Evolutionary conservation across 495 filamentous ascomycete genomes (phyloP), one percentile per base, ranked within the genome.

Genomic region (Cryomyces minteri): DNA sequence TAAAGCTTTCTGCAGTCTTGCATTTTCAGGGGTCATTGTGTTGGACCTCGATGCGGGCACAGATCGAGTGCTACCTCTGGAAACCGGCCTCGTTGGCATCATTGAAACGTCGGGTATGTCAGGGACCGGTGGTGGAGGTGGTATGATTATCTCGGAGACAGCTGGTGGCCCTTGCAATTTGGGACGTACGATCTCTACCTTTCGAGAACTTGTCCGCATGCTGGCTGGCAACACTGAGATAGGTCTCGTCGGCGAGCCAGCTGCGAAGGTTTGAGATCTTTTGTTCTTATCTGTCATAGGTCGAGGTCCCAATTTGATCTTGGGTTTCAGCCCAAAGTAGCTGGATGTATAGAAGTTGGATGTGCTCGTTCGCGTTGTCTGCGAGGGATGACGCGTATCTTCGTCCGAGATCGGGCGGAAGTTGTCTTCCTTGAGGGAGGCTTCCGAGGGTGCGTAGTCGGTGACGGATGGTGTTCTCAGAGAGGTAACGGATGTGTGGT

Each of bases 1-100:
- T 59, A 95, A 69, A 5, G 90, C 88, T 65, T 88, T 94, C 84
- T 93, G 83, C 48, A 98, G 66, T 50, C 87, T 73, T 52, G 82
- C 75, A 59, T 94, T 94, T 58, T 96, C 90, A 0, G 84, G 82
- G 0, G 85, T 88, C 55, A 92, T 76, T 11, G 74, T 70, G 31
- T 71, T 70, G 9, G 75, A 71, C 48, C 70, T 75, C 39, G 66
- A 57, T 52, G 70, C 58, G 36, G 66, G 66, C 46, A 67, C 46
- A 39, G 63, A 66, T 44, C 52, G 55, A 14, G 58, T 55, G 59
- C 56, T 59, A 25, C 71, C 71, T 32, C 72, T 72, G 29, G 73
- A 65, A 59, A 56, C 50, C 38, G 51, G 64, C 63, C 48, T 65
- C 62, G 47, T 79, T 67, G 8, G 78, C 80, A 41, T 77, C 70